A percentile compares a stretch with the other conserved stretches of the same genome.
phyloP scores from a whole-genome alignment of 2,329 filamentous ascomycete genomes.

The Clarireedia homoeocarpa region DNA sequence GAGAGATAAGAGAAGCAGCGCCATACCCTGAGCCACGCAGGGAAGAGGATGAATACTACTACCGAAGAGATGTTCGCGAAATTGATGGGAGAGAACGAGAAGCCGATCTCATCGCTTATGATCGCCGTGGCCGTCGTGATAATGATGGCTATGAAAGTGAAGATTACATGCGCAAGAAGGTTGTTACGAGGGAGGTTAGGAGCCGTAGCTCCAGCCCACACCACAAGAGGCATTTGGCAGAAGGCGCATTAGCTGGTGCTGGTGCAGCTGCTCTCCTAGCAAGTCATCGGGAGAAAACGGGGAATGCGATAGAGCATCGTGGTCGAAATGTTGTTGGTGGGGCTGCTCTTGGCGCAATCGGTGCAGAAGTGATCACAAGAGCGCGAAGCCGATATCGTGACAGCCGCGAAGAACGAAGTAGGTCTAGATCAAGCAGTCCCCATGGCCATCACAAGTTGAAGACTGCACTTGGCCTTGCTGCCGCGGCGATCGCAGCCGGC shows the following conservation, averaged over 20 bases:
- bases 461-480: conserved; percentile 54
- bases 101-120: conserved; percentile 29
- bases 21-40: conserved; percentile 21
- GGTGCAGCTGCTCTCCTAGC: conserved; percentile 52
- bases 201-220: conserved; percentile 42
- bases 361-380: conserved; percentile 51
- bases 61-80: conserved; percentile 29
- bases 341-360: conserved; percentile 54
- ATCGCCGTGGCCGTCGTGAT: conserved; percentile 32
- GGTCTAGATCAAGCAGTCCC: conserved; percentile 28
- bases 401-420: conserved; percentile 34
- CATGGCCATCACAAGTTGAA: conserved; percentile 42
- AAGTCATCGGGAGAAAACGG: conserved; percentile 41
- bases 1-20: conserved; percentile 18
- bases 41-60: conserved; percentile 30
- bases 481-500: conserved; percentile 54
- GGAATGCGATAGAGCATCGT: conserved; percentile 24
- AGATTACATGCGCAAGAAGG: conserved; percentile 33
- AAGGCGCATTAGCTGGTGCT: conserved; percentile 57
- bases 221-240: conserved; percentile 52
- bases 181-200: conserved; percentile 38
- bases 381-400: conserved; percentile 55
- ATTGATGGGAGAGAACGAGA: conserved; percentile 21
- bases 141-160: conserved; percentile 38
- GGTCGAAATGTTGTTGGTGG: conserved; percentile 35